Conservation (phyloP, 2,329 filamentous ascomycete species). For the Venturia asperata region DNA sequence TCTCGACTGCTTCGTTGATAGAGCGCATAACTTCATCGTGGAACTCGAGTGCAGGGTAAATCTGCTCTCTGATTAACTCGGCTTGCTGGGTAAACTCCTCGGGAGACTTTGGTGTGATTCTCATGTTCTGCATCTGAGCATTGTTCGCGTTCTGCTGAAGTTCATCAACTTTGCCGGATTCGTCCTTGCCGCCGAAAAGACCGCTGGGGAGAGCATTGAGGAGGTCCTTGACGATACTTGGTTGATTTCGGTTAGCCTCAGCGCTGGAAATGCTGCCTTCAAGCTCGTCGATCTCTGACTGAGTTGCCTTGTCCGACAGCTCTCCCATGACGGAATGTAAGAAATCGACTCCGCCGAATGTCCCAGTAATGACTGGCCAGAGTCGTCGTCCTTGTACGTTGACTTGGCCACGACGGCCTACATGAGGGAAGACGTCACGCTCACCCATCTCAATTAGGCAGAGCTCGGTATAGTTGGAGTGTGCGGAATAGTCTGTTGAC, state of each 20-base stretch:
- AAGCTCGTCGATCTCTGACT: conserved; percentile 83
- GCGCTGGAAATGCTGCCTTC: conserved; percentile 68
- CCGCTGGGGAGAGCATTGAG: conserved; percentile 76
- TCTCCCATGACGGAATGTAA: conserved; percentile 75
- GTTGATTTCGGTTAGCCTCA: conserved; percentile 57
- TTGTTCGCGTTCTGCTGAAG: conserved; percentile 68
- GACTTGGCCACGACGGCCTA: conserved; percentile 66
- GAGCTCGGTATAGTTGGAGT: conserved; percentile 89
- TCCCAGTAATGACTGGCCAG: conserved; percentile 81
- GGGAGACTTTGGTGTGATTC: conserved; percentile 68
- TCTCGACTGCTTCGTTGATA: conserved; percentile 71
- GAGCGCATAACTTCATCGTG: conserved; percentile 80
- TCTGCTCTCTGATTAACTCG: conserved; percentile 63
- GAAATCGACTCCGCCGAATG: conserved; percentile 92
- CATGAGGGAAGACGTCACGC: conserved; percentile 74
- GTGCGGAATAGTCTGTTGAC: conserved; percentile 69
- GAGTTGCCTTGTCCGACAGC: conserved; percentile 80
- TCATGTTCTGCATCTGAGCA: conserved; percentile 67
- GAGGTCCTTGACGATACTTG: conserved; percentile 69
- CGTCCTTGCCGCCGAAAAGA: conserved; percentile 67
- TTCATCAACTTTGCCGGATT: conserved; percentile 69
- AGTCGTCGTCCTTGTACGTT: conserved; percentile 63
- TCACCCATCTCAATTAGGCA: conserved; percentile 83
- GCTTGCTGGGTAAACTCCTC: conserved; percentile 80
- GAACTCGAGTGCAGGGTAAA: conserved; percentile 85